Base-by-base conservation (phyloP, 306 rosid genomes). In the Prunus fruticosa region DNA sequence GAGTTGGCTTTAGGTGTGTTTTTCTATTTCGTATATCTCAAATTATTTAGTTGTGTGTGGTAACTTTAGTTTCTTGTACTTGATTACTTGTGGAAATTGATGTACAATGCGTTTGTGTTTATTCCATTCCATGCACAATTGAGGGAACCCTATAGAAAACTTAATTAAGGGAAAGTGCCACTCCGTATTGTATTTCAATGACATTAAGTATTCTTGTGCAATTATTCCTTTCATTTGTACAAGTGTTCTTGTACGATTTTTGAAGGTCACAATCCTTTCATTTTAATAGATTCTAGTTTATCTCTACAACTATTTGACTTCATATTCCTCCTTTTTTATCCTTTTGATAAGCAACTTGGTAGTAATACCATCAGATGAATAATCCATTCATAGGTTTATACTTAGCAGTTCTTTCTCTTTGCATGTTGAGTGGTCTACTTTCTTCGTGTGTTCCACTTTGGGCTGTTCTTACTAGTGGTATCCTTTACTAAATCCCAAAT, bases 1-100 rank as follows among this genome's bases (percentile, higher is more conserved):
- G 85, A 81, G 38, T 69, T 84, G 83, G 83, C 78, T 79, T 53
- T 81, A 18, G 85, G 83, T 78, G 50, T 58, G 75, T 18, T 84
- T 9, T 74, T 47, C 67, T 25, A 47, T 46, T 28, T 23, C 43
- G 2, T 28, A 22, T 43, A 47, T 62, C 62, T 77, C 0, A 22
- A 61, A 16, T 64, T 50, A 25, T 64, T 56, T 38, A n/a, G 51
- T 14, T 14, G 45, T 43, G 27, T 34, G 45, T 38, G 13, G 4
- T 38, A 25, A 27, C 45, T 34, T 46, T 5, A 46, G 60, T 49
- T n/a, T 68, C 51, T 60, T 74, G 30, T 46, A 23, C 58, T 14
- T 16, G 43, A 4, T 63, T 50, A 5, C 22, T 47, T 5, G 8
- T 32, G 49, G 76, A 51, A 30, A 62, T 52, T 61, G 27, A 25